These are phyloP conservation scores for Arthrobotrys megalospora DNA, from an alignment of 2,329 filamentous ascomycete genomes.

Conservation along the genomic window DNA sequence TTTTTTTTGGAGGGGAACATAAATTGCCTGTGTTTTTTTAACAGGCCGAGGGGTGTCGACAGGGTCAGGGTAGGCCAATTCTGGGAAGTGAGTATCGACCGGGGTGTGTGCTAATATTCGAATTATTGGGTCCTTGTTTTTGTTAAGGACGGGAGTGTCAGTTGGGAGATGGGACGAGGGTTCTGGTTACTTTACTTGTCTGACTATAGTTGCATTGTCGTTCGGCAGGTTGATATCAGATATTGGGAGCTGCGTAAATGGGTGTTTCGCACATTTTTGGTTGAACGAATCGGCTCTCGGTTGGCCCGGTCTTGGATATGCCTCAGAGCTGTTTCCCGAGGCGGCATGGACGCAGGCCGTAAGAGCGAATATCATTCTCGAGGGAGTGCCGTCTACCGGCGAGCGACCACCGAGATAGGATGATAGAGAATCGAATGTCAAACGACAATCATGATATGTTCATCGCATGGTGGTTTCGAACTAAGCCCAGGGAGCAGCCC, in stretches of 20 bases:
- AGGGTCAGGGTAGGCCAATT: constrained; percentile 26
- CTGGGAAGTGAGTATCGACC: constrained; percentile 20
- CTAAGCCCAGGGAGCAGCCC: constrained; percentile 12
- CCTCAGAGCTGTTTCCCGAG: not conserved
- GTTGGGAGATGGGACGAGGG: constrained; percentile 43
- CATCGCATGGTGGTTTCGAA: constrained; percentile 29
- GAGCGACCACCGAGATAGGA: constrained; percentile 32
- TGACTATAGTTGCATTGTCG: constrained; percentile 49
- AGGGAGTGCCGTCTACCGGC: constrained; percentile 19
- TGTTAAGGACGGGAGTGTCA: constrained; percentile 13
- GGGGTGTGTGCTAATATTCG: constrained; percentile 14
- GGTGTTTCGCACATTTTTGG: constrained; percentile 10
- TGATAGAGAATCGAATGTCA: constrained; percentile 25
- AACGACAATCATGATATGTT: constrained; percentile 38
- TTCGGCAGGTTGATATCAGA: constrained; percentile 24
- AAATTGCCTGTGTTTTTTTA: constrained; percentile 21
- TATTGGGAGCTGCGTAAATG: constrained; percentile 3
- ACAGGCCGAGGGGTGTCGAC: constrained; percentile 22
- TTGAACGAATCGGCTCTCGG: constrained; percentile 32
- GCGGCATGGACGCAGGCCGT: constrained; percentile 18
- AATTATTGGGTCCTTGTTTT: constrained; percentile 17
- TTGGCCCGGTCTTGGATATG: constrained; percentile 14
- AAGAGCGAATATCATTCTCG: constrained; percentile 15
- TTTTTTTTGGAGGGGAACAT: not conserved
- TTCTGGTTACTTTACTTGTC: constrained; percentile 24